These are phyloP conservation scores for Pestalotiopsis sp. DNA, from an alignment of 2,329 filamentous ascomycete genomes.

Conservation along the genomic window DNA sequence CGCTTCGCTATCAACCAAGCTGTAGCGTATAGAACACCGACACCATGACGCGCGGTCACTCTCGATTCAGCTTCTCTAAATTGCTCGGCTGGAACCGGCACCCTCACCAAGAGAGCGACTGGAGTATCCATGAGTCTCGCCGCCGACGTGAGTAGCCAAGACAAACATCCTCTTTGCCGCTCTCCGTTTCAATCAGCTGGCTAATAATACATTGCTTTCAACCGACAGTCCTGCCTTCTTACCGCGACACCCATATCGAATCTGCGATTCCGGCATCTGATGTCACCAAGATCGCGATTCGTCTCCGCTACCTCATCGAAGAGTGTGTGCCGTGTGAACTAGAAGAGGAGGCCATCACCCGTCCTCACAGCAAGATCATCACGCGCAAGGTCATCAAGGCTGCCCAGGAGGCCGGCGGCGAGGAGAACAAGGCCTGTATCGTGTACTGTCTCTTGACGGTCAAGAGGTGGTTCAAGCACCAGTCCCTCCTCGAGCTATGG, in stretches of 20 bases:
- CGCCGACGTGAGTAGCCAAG: slow-evolving; percentile 38
- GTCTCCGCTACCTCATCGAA: slow-evolving; percentile 88
- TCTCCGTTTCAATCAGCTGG: not conserved
- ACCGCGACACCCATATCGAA: slow-evolving; percentile 56
- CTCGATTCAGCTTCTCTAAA: slow-evolving; percentile 29
- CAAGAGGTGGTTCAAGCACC: slow-evolving; percentile 73
- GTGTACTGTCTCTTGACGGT: slow-evolving; percentile 79
- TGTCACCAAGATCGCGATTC: slow-evolving; percentile 86
- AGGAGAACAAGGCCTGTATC: slow-evolving; percentile 75
- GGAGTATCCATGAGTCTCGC: slow-evolving; percentile 44
- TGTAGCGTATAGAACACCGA: not conserved
- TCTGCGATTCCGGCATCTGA: slow-evolving; percentile 74
- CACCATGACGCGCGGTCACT: slow-evolving; percentile 6
- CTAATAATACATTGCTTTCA: slow-evolving; percentile 16
- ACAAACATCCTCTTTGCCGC: not conserved
- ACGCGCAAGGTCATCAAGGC: slow-evolving; percentile 77
- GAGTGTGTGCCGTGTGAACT: slow-evolving; percentile 89
- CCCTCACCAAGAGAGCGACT: slow-evolving; percentile 29
- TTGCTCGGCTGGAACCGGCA: slow-evolving; percentile 37
- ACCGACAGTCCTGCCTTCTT: slow-evolving; percentile 62
- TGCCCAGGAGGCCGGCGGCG: slow-evolving; percentile 77
- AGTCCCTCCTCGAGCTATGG: slow-evolving; percentile 83
- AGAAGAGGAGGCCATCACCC: slow-evolving; percentile 71
- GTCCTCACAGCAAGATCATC: slow-evolving; percentile 82
- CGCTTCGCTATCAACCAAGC: not conserved